phyloP scores from a whole-genome alignment of 2,329 filamentous ascomycete species.

The Aspergillus fischeri region DNA sequence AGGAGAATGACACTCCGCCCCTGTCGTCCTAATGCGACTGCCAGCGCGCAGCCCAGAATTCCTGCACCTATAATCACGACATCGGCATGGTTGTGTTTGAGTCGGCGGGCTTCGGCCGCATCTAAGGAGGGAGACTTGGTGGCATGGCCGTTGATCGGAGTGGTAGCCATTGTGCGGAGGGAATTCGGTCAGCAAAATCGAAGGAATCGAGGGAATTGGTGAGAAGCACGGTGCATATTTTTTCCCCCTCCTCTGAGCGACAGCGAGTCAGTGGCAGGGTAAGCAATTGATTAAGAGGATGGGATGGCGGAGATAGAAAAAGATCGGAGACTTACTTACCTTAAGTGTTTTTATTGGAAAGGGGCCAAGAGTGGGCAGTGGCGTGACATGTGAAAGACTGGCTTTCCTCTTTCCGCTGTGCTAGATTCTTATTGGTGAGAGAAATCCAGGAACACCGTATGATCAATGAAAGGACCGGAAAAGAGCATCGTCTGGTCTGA shows the following conservation, averaged over 20 bases:
- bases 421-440: background rate
- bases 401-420: constrained; percentile 9
- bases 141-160: constrained; percentile 20
- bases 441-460: constrained; percentile 8
- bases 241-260: background rate
- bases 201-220: constrained; percentile 7
- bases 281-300: background rate
- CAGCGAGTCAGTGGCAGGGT: background rate
- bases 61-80: constrained; percentile 91
- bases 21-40: constrained; percentile 79
- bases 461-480: background rate
- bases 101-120: constrained; percentile 44
- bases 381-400: constrained; percentile 32
- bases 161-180: constrained; percentile 22
- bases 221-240: constrained; percentile 21
- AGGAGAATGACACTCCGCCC: constrained; percentile 86
- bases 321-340: background rate
- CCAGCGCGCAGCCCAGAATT: constrained; percentile 81
- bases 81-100: constrained; percentile 63
- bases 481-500: background rate
- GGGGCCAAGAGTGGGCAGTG: constrained; percentile 3
- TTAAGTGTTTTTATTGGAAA: background rate
- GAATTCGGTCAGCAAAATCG: constrained; percentile 10
- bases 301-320: background rate
- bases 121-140: constrained; percentile 14